These are phyloP conservation scores for Colletotrichum sp. DNA, from an alignment of 2,329 filamentous ascomycete genomes.

Conservation along the genomic window DNA sequence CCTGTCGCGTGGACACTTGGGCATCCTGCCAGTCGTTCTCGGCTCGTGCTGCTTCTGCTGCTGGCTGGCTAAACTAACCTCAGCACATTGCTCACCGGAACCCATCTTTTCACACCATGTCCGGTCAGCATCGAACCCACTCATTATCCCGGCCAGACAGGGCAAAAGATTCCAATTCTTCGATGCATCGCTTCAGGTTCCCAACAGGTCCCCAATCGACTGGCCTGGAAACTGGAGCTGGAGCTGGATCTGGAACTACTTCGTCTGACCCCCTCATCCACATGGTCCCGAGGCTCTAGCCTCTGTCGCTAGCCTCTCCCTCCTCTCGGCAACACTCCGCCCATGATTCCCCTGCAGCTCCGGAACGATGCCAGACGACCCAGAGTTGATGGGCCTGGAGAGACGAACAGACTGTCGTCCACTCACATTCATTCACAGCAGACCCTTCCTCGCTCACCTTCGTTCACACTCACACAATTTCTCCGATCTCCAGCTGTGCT, in stretches of 20 bases:
- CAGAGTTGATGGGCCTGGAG: background rate
- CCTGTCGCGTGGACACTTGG: constrained; percentile 3
- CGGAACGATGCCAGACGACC: background rate
- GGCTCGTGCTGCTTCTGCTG: background rate
- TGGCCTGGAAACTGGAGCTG: constrained; percentile 13
- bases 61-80: background rate
- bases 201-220: background rate
- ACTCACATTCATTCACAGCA: background rate
- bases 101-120: background rate
- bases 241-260: constrained; percentile 10
- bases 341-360: constrained; percentile 8
- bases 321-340: constrained; percentile 19
- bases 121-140: constrained; percentile 1
- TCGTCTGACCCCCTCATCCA: constrained; percentile 17
- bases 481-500: background rate
- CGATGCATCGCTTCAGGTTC: background rate
- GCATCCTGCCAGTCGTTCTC: background rate
- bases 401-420: constrained; percentile 6
- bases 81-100: background rate
- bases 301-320: background rate
- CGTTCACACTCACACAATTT: background rate
- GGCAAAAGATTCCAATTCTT: constrained; percentile 8
- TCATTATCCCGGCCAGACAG: background rate
- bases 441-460: background rate
- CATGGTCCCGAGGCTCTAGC: constrained; percentile 9